These are phyloP conservation scores for Graphilbum fragrans DNA, from an alignment of 2,329 filamentous ascomycete genomes.

Conservation along the genomic window DNA sequence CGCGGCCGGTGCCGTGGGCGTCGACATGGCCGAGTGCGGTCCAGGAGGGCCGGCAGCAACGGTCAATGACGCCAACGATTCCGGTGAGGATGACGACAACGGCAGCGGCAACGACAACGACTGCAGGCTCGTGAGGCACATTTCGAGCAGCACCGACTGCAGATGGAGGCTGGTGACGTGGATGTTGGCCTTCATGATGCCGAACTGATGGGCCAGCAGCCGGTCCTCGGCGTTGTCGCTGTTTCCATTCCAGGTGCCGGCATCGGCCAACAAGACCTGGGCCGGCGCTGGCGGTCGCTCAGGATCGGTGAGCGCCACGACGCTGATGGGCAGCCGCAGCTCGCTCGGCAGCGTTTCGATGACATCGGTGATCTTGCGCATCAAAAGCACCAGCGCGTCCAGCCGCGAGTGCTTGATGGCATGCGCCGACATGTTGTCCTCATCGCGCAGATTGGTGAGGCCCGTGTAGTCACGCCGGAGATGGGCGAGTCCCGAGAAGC, in stretches of 20 bases:
- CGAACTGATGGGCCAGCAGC: constrained; percentile 4
- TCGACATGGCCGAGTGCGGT: too few species aligned
- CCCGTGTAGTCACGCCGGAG: neutral
- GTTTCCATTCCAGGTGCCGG: too few species aligned
- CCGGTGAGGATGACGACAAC: too few species aligned
- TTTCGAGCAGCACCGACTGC: constrained; percentile 13
- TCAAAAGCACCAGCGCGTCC: neutral
- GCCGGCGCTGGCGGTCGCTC: too few species aligned
- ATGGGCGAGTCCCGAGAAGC: neutral
- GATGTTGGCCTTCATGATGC: constrained; percentile 15
- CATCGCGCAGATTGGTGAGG: neutral
- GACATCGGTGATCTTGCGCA: neutral
- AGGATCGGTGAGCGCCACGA: neutral
- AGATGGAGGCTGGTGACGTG: constrained; percentile 14
- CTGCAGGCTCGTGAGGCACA: constrained; percentile 6
- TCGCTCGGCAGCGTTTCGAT: neutral
- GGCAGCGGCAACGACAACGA: neutral
- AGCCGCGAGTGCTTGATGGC: neutral
- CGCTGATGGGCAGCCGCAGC: neutral
- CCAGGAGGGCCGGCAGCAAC: too few species aligned
- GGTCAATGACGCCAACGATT: too few species aligned
- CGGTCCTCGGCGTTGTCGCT: neutral
- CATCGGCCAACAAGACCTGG: too few species aligned
- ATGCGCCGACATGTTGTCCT: neutral
- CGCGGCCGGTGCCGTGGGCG: too few species aligned